Conservation (phyloP, 176 grass and related monocot genomes). For the Miscanthus lutarioriparius region DNA sequence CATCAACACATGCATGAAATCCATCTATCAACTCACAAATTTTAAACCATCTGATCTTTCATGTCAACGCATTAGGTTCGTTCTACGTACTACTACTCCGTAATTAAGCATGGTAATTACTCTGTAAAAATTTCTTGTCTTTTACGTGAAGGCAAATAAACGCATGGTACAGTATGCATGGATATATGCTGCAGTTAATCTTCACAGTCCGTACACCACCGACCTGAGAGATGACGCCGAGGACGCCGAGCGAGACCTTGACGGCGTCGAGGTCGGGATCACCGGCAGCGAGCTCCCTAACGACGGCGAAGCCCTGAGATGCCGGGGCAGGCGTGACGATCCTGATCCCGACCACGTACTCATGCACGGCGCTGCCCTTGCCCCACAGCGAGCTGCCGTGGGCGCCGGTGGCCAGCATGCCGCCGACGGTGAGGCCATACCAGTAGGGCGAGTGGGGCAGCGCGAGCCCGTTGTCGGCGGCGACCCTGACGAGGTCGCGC, state of each 20-base stretch:
- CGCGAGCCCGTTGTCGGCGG: not conserved
- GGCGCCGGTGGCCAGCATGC: constrained; percentile 19
- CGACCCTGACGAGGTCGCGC: not conserved
- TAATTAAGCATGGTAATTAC: too few relatives aligned
- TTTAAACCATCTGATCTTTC: too few relatives aligned
- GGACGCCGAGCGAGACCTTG: constrained; percentile 35
- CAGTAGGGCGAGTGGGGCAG: constrained; percentile 26
- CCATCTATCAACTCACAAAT: too few relatives aligned
- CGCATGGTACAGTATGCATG: too few relatives aligned
- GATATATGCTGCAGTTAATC: not conserved
- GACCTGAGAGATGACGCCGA: constrained; percentile 31
- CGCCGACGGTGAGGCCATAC: constrained; percentile 27
- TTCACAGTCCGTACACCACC: not conserved
- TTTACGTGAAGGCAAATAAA: too few relatives aligned
- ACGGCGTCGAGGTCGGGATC: constrained; percentile 13
- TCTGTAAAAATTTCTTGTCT: too few relatives aligned
- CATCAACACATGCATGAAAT: not conserved
- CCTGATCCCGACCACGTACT: constrained; percentile 13
- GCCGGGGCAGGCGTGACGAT: constrained; percentile 24
- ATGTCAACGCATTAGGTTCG: not conserved
- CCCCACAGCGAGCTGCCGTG: constrained; percentile 26
- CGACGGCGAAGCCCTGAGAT: constrained; percentile 11
- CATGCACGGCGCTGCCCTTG: constrained; percentile 18
- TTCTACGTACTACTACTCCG: too few relatives aligned
- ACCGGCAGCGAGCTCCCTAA: not conserved